Percentiles rank a stretch among this genome's conserved stretches.
Conservation (phyloP, 75 land plant genomes). For the Sequoia sempervirens region DNA sequence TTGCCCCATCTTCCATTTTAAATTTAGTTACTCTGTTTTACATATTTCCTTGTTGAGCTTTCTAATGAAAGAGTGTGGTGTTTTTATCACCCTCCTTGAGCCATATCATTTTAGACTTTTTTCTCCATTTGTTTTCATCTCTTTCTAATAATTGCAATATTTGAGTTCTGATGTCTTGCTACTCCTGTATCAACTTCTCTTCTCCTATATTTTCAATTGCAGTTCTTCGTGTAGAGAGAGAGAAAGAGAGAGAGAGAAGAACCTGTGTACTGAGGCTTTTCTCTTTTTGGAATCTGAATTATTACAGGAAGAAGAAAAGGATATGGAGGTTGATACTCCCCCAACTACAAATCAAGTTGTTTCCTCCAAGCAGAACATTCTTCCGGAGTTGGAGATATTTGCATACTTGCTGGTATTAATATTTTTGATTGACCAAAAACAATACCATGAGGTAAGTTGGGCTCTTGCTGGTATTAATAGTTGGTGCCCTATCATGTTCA, state of each 20-base stretch:
- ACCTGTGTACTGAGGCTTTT: background rate
- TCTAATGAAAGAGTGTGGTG: too few species aligned
- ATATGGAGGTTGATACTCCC: conserved; percentile 90
- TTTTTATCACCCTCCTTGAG: too few species aligned
- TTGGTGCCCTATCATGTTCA: background rate
- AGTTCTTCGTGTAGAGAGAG: too few species aligned
- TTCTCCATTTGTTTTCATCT: too few species aligned
- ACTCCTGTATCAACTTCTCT: too few species aligned
- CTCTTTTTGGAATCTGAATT: background rate
- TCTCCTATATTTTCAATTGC: too few species aligned
- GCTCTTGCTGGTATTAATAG: background rate
- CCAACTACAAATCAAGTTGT: conserved; percentile 35
- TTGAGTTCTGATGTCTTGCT: too few species aligned
- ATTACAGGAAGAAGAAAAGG: conserved; percentile 63
- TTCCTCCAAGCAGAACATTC: conserved; percentile 45
- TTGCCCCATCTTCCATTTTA: too few species aligned
- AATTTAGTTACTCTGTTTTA: too few species aligned
- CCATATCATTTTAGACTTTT: too few species aligned
- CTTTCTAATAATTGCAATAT: too few species aligned
- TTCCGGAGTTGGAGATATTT: conserved; percentile 89
- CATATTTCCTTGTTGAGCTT: too few species aligned
- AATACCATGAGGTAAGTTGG: conserved; percentile 61
- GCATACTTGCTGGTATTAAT: conserved; percentile 80
- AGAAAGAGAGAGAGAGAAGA: background rate
- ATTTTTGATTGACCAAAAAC: conserved; percentile 89